Evolutionary conservation across 2,329 filamentous ascomycete genomes (phyloP), one percentile per base, ranked within the genome.

Genomic region (Neopestalotiopsis sp.): DNA sequence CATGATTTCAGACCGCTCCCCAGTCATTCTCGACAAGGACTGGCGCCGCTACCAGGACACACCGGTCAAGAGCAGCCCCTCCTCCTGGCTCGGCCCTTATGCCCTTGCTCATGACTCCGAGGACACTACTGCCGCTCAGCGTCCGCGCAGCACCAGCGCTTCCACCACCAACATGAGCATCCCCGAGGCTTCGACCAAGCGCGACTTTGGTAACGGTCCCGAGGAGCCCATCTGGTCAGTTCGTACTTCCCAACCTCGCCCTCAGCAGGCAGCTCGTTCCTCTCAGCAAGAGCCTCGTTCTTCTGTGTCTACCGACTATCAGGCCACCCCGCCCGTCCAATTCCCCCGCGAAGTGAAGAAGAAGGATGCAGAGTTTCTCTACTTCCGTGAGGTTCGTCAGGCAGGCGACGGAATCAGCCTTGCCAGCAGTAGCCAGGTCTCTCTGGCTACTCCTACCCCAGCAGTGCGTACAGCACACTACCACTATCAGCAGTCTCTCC

Each of bases 11-110:
- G 34, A 53, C 20, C 38, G 9, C 10, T 67, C 66, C 38, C 58
- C 57, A 7, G 34, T 10, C 12, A 67, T 67, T 17, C 57, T 49
- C n/a, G 66, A 67, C 32, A 62, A 20, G 17, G 38, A 67, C 20
- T 67, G 66, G 66, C 66, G 66, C 56, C 59, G 49, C 28, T 67
- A 53, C 10, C 9, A 12, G 4, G 38, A 62, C 2, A 67, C 66
- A 2, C 56, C 56, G 14, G 24, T 67, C 17, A 30, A 38, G 17
- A 67, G 34, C 30, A 67, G 66, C 28, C 66, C 57, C 12, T 67
- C 66, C 3, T 53, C 38, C 17, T 67, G 56, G 40, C 40, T 67
- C 30, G 66, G 66, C 17, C 13, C 4, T 9, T 61, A 32, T n/a
- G 58, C 65, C 32, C 20, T 20, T 5, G 13, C 13, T n/a, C 17